Evolutionary conservation across 108 stramenopile species (phyloP), one percentile per base, ranked within the genome.

Genomic region (Cyclotella distinguenda): DNA sequence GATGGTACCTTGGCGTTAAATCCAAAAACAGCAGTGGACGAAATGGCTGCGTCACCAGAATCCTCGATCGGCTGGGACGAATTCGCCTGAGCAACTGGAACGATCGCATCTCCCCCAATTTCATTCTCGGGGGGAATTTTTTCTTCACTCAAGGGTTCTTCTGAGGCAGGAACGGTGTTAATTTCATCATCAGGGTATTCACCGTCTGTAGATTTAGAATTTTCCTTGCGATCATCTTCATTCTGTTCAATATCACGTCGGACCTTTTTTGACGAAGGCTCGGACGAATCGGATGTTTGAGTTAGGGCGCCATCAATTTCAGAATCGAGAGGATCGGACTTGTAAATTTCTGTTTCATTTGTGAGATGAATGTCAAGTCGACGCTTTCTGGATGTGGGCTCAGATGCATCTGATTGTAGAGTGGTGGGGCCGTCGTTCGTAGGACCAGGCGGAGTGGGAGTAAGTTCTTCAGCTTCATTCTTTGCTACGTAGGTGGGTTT

Each of bases 301-400:
- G n/a, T n/a, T n/a, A n/a, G n/a, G n/a, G n/a, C n/a, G n/a, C n/a
- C n/a, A n/a, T n/a, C n/a, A n/a, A n/a, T n/a, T n/a, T n/a, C n/a
- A n/a, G n/a, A n/a, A n/a, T 59, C 40, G 54, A 35, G 54, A 55
- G 34, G 54, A 0, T 59, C 74, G 36, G 67, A 66, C 34, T 68
- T 75, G 35, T 47, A n/a, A n/a, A n/a, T n/a, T n/a, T n/a, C n/a
- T n/a, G n/a, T n/a, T n/a, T n/a, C n/a, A n/a, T n/a, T n/a, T n/a
- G n/a, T 75, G 11, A 75, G 34, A 31, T 75, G 74, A 50, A 75
- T 56, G 45, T 68, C 31, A 23, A 66, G 63, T 43, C 66, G 53
- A 11, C 74, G 66, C 48, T 75, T 75, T 31, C 68, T 75, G 18
- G 65, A 28, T 19, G 65, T 45, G 22, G 54, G 65, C 31, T 33